Evolutionary conservation across 1,284 basidiomycete genomes (phyloP).

Genomic region (Ganoderma sinense): DNA sequence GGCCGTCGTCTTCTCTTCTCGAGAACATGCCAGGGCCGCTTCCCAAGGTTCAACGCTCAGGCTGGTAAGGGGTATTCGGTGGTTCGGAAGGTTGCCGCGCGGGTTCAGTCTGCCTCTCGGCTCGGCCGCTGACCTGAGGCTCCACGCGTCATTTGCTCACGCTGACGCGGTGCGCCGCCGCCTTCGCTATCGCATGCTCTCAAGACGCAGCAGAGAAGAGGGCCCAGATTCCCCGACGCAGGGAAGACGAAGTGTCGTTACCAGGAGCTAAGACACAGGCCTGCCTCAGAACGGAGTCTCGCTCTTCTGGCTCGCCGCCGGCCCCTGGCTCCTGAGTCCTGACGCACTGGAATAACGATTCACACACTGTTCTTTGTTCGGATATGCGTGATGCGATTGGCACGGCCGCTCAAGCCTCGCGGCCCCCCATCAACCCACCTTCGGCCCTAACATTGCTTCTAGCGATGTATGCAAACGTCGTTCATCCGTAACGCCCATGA

Average conservation of each 20-base stretch:
- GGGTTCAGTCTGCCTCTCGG: constrained; percentile 28
- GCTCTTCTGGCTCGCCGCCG: constrained; percentile 9
- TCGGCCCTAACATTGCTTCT: constrained; percentile 1
- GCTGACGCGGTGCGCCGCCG: background rate
- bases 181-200: background rate
- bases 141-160: background rate
- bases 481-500: background rate
- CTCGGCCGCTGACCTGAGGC: constrained; percentile 14
- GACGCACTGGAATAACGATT: background rate
- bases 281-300: background rate
- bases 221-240: background rate
- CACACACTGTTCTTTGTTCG: background rate
- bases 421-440: background rate
- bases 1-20: background rate
- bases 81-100: constrained; percentile 26
- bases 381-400: constrained; percentile 1
- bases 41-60: constrained; percentile 5
- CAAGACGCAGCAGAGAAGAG: background rate
- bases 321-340: constrained; percentile 2
- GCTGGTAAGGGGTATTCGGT: background rate
- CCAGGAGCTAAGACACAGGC: background rate
- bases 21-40: constrained; percentile 12
- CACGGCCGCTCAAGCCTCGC: constrained; percentile 8
- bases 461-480: background rate
- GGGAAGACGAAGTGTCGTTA: background rate